Base-by-base conservation (phyloP, 2,329 filamentous ascomycete genomes). In the Fusarium sp. region DNA sequence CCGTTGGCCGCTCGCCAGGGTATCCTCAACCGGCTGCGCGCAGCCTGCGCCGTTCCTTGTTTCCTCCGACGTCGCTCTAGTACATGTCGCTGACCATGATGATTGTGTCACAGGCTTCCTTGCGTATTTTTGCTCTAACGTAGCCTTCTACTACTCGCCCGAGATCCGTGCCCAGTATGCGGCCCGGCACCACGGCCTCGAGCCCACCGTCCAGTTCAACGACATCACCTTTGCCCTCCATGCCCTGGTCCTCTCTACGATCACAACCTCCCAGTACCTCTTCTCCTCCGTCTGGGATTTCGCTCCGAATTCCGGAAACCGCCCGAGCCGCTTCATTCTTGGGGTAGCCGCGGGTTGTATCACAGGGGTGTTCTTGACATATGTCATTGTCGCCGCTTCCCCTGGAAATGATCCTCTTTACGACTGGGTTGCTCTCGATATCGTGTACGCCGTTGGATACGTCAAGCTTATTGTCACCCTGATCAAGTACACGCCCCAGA, bases 401-500 rank as follows among this genome's bases (percentile, higher is more conserved):
- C 74, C 78, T 72, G 73, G 67, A 9, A 65, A 68, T 50, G 76
- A 86, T 70, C 80, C 86, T 4, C 76, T 74, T 30, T 80, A 74
- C 41, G 83, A 83, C 54, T 91, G 89, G 89, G 87, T 87, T 57
- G 89, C 86, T 81, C 86, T 92, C 43, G 90, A 92, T 74, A 84
- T 89, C 55, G 84, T 89, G 51, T 90, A 90, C 76, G 88, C 92
- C 12, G 83, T 97, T 34, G 94, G 93, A 43, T 97, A 97, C 78
- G 91, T 97, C 78, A 99, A 99, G 82, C 86, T 99, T 36, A 80
- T 95, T 58, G 89, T 97, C 71, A 97, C 95, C 0, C 83, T 98
- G 28, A 88, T 97, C 81, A 99, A 99, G 83, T 98, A 98, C 81
- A 90, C 94, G 48, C 96, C 96, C 6, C 94, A 97, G 84, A 89